Conservation (phyloP, 1,284 basidiomycete species). For the Porogramme epimiltina region DNA sequence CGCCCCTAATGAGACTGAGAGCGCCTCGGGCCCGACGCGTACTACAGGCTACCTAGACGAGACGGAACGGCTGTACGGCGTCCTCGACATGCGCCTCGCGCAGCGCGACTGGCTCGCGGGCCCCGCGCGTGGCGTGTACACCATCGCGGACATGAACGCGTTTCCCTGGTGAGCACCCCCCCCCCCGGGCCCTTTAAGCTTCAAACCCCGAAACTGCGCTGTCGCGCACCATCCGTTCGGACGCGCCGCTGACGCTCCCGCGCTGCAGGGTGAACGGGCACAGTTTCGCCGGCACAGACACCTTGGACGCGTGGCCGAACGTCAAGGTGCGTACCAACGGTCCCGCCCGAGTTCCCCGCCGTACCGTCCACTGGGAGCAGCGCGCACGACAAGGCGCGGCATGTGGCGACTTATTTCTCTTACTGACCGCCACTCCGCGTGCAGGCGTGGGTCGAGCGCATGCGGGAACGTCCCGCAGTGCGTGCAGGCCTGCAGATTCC, state of each 20-base stretch:
- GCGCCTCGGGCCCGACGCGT: not conserved
- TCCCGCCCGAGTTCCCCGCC: too few relatives aligned
- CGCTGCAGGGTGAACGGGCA: conserved; percentile 43
- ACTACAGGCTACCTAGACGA: conserved; percentile 68
- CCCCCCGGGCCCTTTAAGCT: not conserved
- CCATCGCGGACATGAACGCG: conserved; percentile 66
- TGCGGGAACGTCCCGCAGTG: conserved; percentile 42
- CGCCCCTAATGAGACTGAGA: not conserved
- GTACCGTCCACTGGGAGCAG: too few relatives aligned
- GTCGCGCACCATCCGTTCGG: too few relatives aligned
- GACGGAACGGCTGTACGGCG: conserved; percentile 74
- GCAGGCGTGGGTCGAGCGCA: conserved; percentile 53
- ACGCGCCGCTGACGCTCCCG: too few relatives aligned
- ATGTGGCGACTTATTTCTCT: too few relatives aligned
- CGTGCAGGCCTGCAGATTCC: conserved; percentile 36
- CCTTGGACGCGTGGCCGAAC: conserved; percentile 46
- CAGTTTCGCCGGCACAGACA: conserved; percentile 50
- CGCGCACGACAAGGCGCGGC: too few relatives aligned
- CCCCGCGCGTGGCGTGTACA: conserved; percentile 61
- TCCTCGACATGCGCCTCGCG: conserved; percentile 68
- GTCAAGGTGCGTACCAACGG: conserved; percentile 29
- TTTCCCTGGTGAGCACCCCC: conserved; percentile 45
- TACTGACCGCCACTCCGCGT: not conserved
- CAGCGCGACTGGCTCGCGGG: conserved; percentile 72
- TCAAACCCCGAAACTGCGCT: not conserved